Conservation (phyloP, 2,329 filamentous ascomycete species). For the Fusarium devonianum region DNA sequence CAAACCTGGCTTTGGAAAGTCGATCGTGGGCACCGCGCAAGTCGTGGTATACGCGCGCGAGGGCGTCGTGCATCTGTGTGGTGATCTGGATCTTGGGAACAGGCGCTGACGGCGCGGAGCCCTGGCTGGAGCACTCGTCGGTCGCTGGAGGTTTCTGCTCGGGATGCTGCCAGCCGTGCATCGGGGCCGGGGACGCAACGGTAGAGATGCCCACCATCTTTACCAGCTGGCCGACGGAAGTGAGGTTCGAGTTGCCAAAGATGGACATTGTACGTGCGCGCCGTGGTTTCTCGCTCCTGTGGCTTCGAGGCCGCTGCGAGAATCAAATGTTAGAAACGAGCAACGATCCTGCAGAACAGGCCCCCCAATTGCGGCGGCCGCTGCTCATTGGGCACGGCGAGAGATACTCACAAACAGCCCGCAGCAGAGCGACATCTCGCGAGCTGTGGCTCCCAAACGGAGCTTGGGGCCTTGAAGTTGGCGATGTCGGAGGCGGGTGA, state of each 20-base stretch:
- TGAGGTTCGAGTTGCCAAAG: slow-evolving; percentile 48
- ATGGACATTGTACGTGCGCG: slow-evolving; percentile 51
- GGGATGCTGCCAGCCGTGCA: slow-evolving; percentile 29
- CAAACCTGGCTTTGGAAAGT: slow-evolving; percentile 50
- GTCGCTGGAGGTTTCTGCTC: slow-evolving; percentile 23
- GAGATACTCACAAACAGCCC: slow-evolving; percentile 31
- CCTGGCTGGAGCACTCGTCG: slow-evolving; percentile 40
- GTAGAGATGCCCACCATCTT: slow-evolving; percentile 47
- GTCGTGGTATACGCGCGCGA: slow-evolving; percentile 57
- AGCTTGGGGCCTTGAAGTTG: slow-evolving; percentile 24
- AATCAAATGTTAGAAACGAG: slow-evolving; percentile 16
- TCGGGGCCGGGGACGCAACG: slow-evolving; percentile 42
- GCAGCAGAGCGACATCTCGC: slow-evolving; percentile 33
- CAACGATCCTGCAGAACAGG: not conserved
- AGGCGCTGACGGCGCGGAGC: slow-evolving; percentile 22
- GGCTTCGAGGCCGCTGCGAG: slow-evolving; percentile 21
- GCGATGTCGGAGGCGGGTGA: slow-evolving; percentile 21
- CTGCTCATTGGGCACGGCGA: no score
- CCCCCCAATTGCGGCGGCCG: no score
- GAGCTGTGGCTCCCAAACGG: slow-evolving; percentile 9
- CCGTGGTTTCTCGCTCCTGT: slow-evolving; percentile 34
- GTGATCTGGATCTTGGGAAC: slow-evolving; percentile 52
- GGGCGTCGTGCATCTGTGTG: slow-evolving; percentile 56
- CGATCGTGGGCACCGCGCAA: slow-evolving; percentile 47
- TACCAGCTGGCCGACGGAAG: slow-evolving; percentile 41